Base-by-base conservation (phyloP, 1,284 basidiomycete species). In the Rhodotorula sp. region DNA sequence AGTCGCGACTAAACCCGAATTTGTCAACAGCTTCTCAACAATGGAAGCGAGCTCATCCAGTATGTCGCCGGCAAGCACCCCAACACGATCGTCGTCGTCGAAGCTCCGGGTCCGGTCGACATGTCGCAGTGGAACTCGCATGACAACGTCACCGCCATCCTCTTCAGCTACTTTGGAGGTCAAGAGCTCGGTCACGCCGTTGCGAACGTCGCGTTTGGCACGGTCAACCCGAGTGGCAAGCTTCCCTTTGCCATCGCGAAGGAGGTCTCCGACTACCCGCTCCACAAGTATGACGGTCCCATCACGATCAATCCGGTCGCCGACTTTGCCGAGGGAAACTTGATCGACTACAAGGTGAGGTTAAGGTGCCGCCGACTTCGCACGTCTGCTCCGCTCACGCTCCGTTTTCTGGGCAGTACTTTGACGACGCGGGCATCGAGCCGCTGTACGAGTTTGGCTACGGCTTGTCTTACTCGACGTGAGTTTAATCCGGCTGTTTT, bases 21-120 rank as follows among this genome's bases (percentile, higher is more conserved):
- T 31, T 26, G 6, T 3, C 21, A 6, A 43, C 58, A 68, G 60
- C 62, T 74, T 18, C 64, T 63, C 62, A 62, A 72, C 49, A 57
- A 58, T 61, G 80, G 80, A 39, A 62, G 74, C 49, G 64, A 54
- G 3, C 68, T 83, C 20, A 78, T 83, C 65, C 69, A 79, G 49
- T 78, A 79, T 14, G 80, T 82, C 46, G 80, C 82, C 6, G 69
- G 73, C 18, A 71, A 74, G 47, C 79, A 79, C 76, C 86, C 85
- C 77, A 93, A 94, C 82, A 92, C 91, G 0, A 86, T 94, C 59
- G 92, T 95, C 29, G 85, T 95, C 49, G 85, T 90, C 89, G 0
- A 82, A 43, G 56, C 58, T n/a, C 58, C 68, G 39, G 67, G 73
- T 43, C 62, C 59, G 29, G 66, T 63, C 73, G 71, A 58, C 75